These are phyloP conservation scores for Aschersonia sp. DNA, from an alignment of 2,329 filamentous ascomycete genomes.

Conservation along the genomic window DNA sequence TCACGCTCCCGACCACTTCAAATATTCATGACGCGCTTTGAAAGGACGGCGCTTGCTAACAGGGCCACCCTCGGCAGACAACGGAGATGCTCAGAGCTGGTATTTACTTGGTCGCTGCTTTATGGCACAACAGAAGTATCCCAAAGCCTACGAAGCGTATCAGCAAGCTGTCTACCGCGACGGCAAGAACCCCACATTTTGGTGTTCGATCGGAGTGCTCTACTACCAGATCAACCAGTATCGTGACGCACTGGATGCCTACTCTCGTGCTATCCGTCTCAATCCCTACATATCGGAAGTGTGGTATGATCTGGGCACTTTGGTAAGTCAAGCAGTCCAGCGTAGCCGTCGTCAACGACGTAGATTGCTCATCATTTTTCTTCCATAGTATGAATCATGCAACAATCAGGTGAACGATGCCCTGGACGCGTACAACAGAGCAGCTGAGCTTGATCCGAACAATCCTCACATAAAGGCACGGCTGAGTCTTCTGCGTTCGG, in stretches of 20 bases:
- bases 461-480: constrained; percentile 96
- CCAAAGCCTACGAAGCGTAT: constrained; percentile 96
- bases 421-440: constrained; percentile 86
- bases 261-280: constrained; percentile 87
- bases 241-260: constrained; percentile 91
- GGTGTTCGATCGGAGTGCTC: constrained; percentile 97
- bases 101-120: constrained; percentile 95
- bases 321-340: constrained; percentile 45
- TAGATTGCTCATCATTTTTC: constrained; percentile 13
- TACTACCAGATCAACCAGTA: constrained; percentile 99
- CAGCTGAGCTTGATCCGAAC: constrained; percentile 80
- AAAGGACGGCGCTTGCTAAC: constrained; percentile 1
- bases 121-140: constrained; percentile 98
- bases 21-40: background rate
- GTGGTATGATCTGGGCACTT: constrained; percentile 93
- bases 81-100: constrained; percentile 94
- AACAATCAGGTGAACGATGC: constrained; percentile 98
- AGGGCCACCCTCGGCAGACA: constrained; percentile 41
- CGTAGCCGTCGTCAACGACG: background rate
- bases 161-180: constrained; percentile 98
- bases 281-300: constrained; percentile 99
- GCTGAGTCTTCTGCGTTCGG: constrained; percentile 74
- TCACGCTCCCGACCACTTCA: too few relatives aligned
- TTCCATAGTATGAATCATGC: constrained; percentile 76
- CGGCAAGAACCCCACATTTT: constrained; percentile 94